Conservation (phyloP, 2,329 filamentous ascomycete species). For the Aspergillus alliaceus region DNA sequence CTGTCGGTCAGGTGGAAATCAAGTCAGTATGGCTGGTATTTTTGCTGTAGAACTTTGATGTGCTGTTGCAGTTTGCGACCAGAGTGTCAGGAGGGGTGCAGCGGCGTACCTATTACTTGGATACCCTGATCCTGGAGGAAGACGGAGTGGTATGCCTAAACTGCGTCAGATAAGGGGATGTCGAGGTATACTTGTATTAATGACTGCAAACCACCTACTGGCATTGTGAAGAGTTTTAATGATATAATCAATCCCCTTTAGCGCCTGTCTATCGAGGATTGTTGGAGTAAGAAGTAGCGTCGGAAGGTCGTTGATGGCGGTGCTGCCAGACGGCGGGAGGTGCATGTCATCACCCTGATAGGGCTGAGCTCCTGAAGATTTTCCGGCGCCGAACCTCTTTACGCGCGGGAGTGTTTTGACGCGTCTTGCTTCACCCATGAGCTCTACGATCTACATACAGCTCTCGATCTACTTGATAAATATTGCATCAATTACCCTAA, state of each 20-base stretch:
- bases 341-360: slow-evolving; percentile 30
- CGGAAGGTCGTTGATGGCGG: slow-evolving; percentile 13
- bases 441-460: not conserved
- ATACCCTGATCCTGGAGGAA: slow-evolving; percentile 79
- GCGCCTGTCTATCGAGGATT: slow-evolving; percentile 22
- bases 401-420: slow-evolving; percentile 35
- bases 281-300: slow-evolving; percentile 7
- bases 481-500: not conserved
- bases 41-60: not conserved
- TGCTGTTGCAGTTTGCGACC: not conserved
- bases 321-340: slow-evolving; percentile 17
- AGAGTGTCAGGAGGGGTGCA: slow-evolving; percentile 27
- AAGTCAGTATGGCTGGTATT: not conserved
- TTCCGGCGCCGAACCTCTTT: slow-evolving; percentile 43
- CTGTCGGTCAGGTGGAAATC: slow-evolving; percentile 41
- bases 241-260: slow-evolving; percentile 14
- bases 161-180: slow-evolving; percentile 8
- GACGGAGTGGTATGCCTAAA: slow-evolving; percentile 93
- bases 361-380: slow-evolving; percentile 26
- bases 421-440: slow-evolving; percentile 24
- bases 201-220: slow-evolving; percentile 35
- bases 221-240: slow-evolving; percentile 40
- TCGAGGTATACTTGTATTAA: not conserved
- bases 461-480: not conserved
- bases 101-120: slow-evolving; percentile 58